Evolutionary conservation across 2,329 filamentous ascomycete species (phyloP), one percentile per base, ranked within the genome.

Genomic region (Coleophoma cylindrospora): DNA sequence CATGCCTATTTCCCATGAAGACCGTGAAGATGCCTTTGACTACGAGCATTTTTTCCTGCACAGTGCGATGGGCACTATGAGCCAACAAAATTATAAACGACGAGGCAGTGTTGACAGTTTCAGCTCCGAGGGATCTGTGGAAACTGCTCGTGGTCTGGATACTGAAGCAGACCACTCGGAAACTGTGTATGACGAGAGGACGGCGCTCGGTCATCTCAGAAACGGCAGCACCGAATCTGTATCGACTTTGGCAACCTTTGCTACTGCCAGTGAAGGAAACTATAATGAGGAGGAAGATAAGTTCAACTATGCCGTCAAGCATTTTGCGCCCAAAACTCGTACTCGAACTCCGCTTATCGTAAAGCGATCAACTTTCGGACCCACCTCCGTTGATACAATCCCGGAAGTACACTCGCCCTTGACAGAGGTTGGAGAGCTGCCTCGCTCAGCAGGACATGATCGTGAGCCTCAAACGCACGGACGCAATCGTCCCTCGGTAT

Each of bases 11-110:
- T 89, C 90, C 0, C 92, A 97, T 62, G 92, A 97, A 70, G 91
- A 96, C 66, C 87, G 92, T 17, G 85, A 91, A 57, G 92, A 97
- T 67, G 91, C 91, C 1, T 97, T 97, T 62, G 92, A 97, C 66
- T 97, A 97, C 55, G 89, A 96, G 66, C 86, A 95, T 64, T 96
- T 96, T 70, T 96, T 96, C 67, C 76, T 96, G 13, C 91, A 96
- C 66, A 95, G 89, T 58, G 90, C 91, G 11, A 85, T 96, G 79
- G 91, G 90, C 6, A 90, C 79, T 2, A 84, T 90, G 62, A 83
- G 79, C 57, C 73, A 76, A 51, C 72, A 73, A 52, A 69, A 72
- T n/a, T 67, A 77, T 51, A 64, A 63, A 5, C 66, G 71, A 37
- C 68, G 73, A 50, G 67, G 61, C 6, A 81, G 80, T 57, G 67